Evolutionary conservation across 2,329 filamentous ascomycete species (phyloP), one percentile per base, ranked within the genome.

Genomic region (Trichophyton schoenleinii): DNA sequence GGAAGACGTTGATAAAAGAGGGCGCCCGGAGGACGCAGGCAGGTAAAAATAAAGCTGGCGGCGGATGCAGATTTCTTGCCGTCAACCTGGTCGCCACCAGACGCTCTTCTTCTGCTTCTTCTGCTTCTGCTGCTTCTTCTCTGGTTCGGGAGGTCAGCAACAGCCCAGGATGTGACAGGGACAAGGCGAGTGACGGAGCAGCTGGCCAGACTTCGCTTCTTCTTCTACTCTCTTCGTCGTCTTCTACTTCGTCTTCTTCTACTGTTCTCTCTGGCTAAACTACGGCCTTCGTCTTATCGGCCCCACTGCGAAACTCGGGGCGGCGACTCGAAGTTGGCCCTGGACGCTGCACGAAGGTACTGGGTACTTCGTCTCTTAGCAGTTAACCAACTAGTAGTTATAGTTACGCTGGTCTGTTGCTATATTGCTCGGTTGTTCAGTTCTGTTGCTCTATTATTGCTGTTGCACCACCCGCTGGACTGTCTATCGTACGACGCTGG

Each of bases 51-150:
- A 34, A 53, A 55, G 49, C 49, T 55, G 49, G 49, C 49, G 49
- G 25, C 44, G 20, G 55, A n/a, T 41, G 55, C 34, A 58, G 55
- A 58, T 58, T 58, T 44, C 55, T 44, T 58, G 55, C 36, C 34
- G 38, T 44, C 38, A 58, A 42, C 55, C 55, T 58, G 34, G 55
- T 58, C 55, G 55, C 55, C 55, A 58, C 55, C 22, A 55, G 49
- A 13, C 5, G 1, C 25, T 28, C 25, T 1, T 18, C 18, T 18
- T 18, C 18, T 18, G 18, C 18, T 18, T 28, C 25, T 5, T 28
- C 25, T 22, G 22, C 22, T 22, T 22, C 22, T 22, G 1, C 22
- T 22, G 6, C 25, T 5, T 28, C 25, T 22, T 22, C 25, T 28
- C 25, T 28, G 25, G 25, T 5, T 28, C 25, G 25, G 4, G 25